Evolutionary conservation across 1,284 basidiomycete species (phyloP), one percentile per base, ranked within the genome.

Genomic region (Tremellales sp.): DNA sequence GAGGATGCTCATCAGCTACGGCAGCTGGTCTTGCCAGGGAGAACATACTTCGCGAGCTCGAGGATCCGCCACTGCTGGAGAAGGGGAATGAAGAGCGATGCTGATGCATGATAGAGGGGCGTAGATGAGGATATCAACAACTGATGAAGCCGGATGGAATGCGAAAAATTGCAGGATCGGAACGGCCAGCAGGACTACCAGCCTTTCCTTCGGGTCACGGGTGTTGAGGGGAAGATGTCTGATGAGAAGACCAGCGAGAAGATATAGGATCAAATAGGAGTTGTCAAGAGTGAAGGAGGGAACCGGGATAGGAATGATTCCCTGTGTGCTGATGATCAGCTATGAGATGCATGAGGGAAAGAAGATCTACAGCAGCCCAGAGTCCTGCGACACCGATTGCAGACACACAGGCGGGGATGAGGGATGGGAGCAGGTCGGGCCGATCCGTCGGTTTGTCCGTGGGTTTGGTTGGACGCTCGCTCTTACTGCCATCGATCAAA

Each of bases 121-220:
- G 25, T 64, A 42, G 6, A 56, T 43, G 8, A 62, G 32, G 2
- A 56, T 36, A 45, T 68, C 66, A 16, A 56, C 19, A 2, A 31
- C 22, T 0, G 54, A 40, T 1, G 66, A 63, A 12, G 45, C 22
- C 4, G 68, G 68, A 10, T 59, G 62, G 4, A 70, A 36, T 7
- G 62, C 63, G 45, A 70, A 66, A 28, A 60, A 56, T 45, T 67
- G 62, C n/a, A 63, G 48, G 19, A 61, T 47, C 14, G 62, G 53
- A 6, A 63, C 54, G 14, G 53, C 48, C 1, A 48, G 21, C 1
- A 65, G 51, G 39, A 64, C 48, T 21, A 58, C 33, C 18, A 50
- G 24, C 25, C 52, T 41, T 18, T 64, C 61, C 28, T 53, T 36
- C 2, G 44, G 2, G 52, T 12, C 6, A 48, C 31, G 36, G 57